A percentile compares a stretch with the other conserved stretches of the same genome.
Evolutionary conservation across 2,329 filamentous ascomycete genomes (phyloP).

Genomic region (Pseudocercospora fuligena): DNA sequence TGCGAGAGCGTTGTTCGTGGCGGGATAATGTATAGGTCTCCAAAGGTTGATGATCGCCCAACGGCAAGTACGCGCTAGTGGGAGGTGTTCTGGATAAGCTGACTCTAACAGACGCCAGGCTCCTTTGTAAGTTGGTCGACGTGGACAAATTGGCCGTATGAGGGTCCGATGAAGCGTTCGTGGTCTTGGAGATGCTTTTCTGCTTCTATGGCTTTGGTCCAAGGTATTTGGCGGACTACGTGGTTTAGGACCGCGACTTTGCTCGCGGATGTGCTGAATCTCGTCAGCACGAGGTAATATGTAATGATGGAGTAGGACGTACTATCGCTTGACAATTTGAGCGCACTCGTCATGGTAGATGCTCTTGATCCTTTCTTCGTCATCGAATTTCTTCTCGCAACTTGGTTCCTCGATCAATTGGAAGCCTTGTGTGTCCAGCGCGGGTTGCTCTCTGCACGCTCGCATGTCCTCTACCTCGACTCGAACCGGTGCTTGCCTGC

Average conservation of each 20-base stretch:
- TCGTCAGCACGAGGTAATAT: not conserved
- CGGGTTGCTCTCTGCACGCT: slow-evolving; percentile 14
- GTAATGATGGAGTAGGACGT: not conserved
- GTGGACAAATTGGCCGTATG: slow-evolving; percentile 47
- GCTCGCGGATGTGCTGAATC: slow-evolving; percentile 19
- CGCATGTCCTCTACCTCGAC: slow-evolving; percentile 20
- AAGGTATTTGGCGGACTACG: slow-evolving; percentile 14
- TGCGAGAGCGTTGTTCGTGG: slow-evolving; percentile 27
- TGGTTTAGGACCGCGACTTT: slow-evolving; percentile 22
- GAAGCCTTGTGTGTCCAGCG: slow-evolving; percentile 37
- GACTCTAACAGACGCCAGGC: slow-evolving; percentile 19
- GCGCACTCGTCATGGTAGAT: slow-evolving; percentile 44
- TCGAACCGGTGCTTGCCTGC: slow-evolving; percentile 17
- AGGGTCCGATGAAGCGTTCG: not conserved
- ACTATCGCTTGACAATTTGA: slow-evolving; percentile 42
- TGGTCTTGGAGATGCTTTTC: slow-evolving; percentile 1
- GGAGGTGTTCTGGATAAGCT: not conserved
- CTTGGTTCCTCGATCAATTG: slow-evolving; percentile 40
- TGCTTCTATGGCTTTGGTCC: slow-evolving; percentile 1
- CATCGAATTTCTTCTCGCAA: slow-evolving; percentile 42
- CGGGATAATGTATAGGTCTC: slow-evolving; percentile 42
- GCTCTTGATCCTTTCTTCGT: slow-evolving; percentile 43
- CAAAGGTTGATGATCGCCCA: slow-evolving; percentile 54
- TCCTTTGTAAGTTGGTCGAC: slow-evolving; percentile 60
- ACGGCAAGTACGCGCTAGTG: not conserved